Conservation (phyloP, 2,329 filamentous ascomycete genomes). For the Thielaviopsis punctulata region DNA sequence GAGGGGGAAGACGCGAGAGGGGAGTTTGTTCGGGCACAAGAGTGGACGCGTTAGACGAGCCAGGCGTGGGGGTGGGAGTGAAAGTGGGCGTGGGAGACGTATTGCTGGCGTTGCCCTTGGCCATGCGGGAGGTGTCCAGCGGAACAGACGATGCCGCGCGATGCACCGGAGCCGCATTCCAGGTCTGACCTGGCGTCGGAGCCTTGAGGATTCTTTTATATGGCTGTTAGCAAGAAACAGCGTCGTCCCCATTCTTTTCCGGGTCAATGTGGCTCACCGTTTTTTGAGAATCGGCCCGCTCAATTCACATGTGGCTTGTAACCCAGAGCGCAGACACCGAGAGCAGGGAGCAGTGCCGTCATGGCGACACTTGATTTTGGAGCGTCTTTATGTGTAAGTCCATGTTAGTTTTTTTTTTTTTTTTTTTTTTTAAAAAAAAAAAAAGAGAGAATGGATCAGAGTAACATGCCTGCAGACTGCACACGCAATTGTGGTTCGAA, state of each 20-base stretch:
- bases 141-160: background rate
- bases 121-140: too few relatives aligned
- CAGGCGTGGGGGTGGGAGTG: background rate
- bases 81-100: background rate
- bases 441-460: background rate
- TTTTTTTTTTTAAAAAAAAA: background rate
- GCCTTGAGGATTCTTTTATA: background rate
- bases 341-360: constrained; percentile 5
- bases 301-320: constrained; percentile 4
- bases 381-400: background rate
- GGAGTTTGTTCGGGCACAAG: background rate
- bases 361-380: constrained; percentile 11
- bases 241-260: too few relatives aligned
- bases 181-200: background rate
- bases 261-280: background rate
- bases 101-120: background rate
- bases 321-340: constrained; percentile 3
- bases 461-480: constrained; percentile 5
- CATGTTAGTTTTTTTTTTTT: background rate
- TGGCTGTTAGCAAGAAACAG: background rate
- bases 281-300: constrained; percentile 1
- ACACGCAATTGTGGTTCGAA: constrained; percentile 9
- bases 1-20: background rate
- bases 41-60: background rate
- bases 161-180: background rate